A percentile compares a stretch with the other conserved stretches of the same genome.
These are phyloP conservation scores for Paracoccidioides brasiliensis DNA, from an alignment of 2,329 filamentous ascomycete genomes.

Conservation along the genomic window DNA sequence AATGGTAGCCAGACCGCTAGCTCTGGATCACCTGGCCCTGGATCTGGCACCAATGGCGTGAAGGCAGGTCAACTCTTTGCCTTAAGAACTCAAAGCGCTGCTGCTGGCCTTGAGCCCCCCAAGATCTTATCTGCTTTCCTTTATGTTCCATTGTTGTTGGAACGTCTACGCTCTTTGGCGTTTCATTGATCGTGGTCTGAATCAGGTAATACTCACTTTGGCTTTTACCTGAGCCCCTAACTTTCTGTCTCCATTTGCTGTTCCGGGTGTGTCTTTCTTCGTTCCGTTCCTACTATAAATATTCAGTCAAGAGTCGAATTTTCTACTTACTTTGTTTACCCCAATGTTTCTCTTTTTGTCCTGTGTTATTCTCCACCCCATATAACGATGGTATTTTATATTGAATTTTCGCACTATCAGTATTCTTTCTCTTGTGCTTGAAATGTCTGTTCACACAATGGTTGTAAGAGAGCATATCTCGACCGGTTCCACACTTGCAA, in stretches of 20 bases:
- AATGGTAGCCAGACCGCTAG: constrained; percentile 44
- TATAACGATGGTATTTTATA: too few relatives aligned
- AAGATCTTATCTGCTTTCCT: constrained; percentile 39
- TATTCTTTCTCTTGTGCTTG: too few relatives aligned
- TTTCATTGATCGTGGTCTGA: constrained; percentile 26
- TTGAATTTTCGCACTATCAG: too few relatives aligned
- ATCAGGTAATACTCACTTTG: not conserved
- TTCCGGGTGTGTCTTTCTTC: not conserved
- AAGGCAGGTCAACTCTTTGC: constrained; percentile 11
- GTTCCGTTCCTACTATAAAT: not conserved
- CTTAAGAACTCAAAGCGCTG: constrained; percentile 27
- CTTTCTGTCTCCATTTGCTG: not conserved
- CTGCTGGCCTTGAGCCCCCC: constrained; percentile 30
- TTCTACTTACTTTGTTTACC: not conserved
- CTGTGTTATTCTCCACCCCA: too few relatives aligned
- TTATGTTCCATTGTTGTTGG: constrained; percentile 39
- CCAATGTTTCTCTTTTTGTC: not conserved
- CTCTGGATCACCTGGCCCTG: constrained; percentile 34
- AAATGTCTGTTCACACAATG: too few relatives aligned
- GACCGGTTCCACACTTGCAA: too few relatives aligned
- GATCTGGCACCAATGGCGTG: constrained; percentile 17
- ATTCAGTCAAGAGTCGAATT: not conserved
- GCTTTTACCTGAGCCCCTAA: not conserved
- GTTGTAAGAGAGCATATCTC: too few relatives aligned
- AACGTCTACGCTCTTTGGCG: constrained; percentile 42